Conservation (phyloP, 2,329 filamentous ascomycete species). For the Apiospora kogelbergensis region DNA sequence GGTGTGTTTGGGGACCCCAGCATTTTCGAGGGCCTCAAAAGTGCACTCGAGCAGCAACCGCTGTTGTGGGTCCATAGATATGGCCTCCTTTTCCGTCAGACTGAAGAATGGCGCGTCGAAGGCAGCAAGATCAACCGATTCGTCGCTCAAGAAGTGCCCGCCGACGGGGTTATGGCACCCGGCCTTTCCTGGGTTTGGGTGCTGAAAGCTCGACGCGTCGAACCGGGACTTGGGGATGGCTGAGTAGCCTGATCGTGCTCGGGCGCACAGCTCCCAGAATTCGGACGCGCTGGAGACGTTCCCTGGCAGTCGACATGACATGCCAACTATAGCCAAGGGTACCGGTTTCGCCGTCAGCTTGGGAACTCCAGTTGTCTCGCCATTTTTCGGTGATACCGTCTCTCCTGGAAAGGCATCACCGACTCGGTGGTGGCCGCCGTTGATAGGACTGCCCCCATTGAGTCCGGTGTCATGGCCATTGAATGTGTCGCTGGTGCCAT, state of each 20-base stretch:
- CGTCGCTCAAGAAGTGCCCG: slow-evolving; percentile 30
- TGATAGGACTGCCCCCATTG: slow-evolving; percentile 16
- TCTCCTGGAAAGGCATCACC: neutral
- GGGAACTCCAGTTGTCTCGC: neutral
- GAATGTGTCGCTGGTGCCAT: slow-evolving; percentile 21
- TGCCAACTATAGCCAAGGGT: slow-evolving; percentile 33
- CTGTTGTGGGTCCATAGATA: slow-evolving; percentile 54
- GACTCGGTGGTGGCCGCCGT: neutral
- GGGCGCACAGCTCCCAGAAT: slow-evolving; percentile 32
- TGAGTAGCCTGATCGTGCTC: slow-evolving; percentile 28
- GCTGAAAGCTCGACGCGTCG: slow-evolving; percentile 31
- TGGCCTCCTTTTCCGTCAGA: slow-evolving; percentile 36
- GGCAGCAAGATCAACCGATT: slow-evolving; percentile 24
- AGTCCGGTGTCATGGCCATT: slow-evolving; percentile 17
- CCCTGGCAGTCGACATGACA: slow-evolving; percentile 31
- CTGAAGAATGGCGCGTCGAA: slow-evolving; percentile 37
- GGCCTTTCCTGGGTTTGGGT: slow-evolving; percentile 33
- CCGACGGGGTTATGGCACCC: slow-evolving; percentile 29
- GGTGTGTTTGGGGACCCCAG: slow-evolving; percentile 45
- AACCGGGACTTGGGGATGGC: slow-evolving; percentile 33
- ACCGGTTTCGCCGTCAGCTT: slow-evolving; percentile 12
- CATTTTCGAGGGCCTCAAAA: slow-evolving; percentile 52
- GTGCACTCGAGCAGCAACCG: slow-evolving; percentile 52
- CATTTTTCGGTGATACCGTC: neutral
- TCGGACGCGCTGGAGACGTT: slow-evolving; percentile 29